Evolutionary conservation across 306 rosid species (phyloP).

Genomic region (Bauhinia variegata): DNA sequence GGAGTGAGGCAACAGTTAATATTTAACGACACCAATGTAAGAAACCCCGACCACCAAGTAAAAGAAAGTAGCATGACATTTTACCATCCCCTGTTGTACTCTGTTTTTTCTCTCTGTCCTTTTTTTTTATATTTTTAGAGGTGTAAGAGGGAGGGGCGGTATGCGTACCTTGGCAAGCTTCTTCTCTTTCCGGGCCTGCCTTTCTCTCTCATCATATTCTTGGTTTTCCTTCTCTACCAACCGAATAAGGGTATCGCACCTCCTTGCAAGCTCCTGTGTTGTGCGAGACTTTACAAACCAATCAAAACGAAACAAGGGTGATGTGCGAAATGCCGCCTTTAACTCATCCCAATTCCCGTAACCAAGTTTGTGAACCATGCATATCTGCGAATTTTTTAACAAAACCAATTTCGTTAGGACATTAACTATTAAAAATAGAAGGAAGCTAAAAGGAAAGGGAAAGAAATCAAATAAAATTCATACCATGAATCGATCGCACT

Average conservation of each 20-base stretch:
- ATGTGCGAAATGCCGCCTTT: slow-evolving; percentile 96
- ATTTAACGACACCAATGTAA: not conserved
- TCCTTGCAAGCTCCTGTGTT: slow-evolving; percentile 96
- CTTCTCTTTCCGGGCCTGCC: slow-evolving; percentile 99
- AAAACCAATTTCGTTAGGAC: not conserved
- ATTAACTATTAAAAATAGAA: not conserved
- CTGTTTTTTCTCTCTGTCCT: not conserved
- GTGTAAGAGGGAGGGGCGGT: not conserved
- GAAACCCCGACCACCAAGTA: not conserved
- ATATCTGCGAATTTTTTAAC: slow-evolving; percentile 57
- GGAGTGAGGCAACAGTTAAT: slow-evolving; percentile 6
- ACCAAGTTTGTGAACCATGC: slow-evolving; percentile 98
- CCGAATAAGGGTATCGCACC: slow-evolving; percentile 96
- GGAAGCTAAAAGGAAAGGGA: not conserved
- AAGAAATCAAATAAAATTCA: not conserved
- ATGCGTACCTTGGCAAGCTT: slow-evolving; percentile 89
- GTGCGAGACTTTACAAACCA: slow-evolving; percentile 99
- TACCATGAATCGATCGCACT: slow-evolving; percentile 98
- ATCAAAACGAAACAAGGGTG: slow-evolving; percentile 97
- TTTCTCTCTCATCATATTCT: slow-evolving; percentile 93
- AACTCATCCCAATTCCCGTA: slow-evolving; percentile 99
- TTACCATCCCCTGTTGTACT: not conserved
- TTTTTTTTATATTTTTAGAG: no score
- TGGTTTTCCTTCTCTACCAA: slow-evolving; percentile 98
- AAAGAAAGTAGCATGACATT: not conserved